phyloP scores from a whole-genome alignment of 768 basidiomycete genomes.

The Panaeolus cyanescens region DNA sequence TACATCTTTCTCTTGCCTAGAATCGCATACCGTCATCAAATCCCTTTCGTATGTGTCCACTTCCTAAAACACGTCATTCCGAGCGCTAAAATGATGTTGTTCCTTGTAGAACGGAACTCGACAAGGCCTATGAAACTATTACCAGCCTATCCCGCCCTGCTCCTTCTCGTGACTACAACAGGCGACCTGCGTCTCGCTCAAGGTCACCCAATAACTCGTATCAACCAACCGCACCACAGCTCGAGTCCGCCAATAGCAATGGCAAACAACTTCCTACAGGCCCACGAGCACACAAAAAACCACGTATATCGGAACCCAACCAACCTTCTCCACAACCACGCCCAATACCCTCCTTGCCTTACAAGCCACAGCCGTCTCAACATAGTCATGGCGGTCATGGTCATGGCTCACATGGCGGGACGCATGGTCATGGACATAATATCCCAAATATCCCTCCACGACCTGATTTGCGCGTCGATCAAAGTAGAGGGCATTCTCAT shows the following conservation, averaged over 20 bases:
- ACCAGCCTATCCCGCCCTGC: constrained; percentile 41
- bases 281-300: constrained; percentile 81
- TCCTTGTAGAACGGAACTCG: constrained; percentile 66
- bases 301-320: constrained; percentile 62
- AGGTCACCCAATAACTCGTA: constrained; percentile 51
- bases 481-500: neutral
- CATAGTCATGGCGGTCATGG: constrained; percentile 12
- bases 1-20: constrained; percentile 36
- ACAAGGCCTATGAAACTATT: constrained; percentile 73
- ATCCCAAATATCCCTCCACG: constrained; percentile 6
- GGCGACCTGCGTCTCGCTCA: constrained; percentile 42
- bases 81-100: constrained; percentile 6
- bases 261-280: constrained; percentile 73
- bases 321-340: constrained; percentile 30
- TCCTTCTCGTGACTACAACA: constrained; percentile 24
- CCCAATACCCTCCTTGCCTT: constrained; percentile 25
- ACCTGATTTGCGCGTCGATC: constrained; percentile 5
- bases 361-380: constrained; percentile 23
- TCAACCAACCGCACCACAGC: constrained; percentile 30
- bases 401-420: neutral
- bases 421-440: constrained; percentile 6
- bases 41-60: constrained; percentile 65
- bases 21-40: constrained; percentile 74
- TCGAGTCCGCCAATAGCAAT: constrained; percentile 25
- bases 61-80: constrained; percentile 2